A percentile compares a stretch with the other conserved stretches of the same genome.
These are phyloP conservation scores for Carex parvula DNA, from an alignment of 176 grass and related monocot species.

Conservation along the genomic window DNA sequence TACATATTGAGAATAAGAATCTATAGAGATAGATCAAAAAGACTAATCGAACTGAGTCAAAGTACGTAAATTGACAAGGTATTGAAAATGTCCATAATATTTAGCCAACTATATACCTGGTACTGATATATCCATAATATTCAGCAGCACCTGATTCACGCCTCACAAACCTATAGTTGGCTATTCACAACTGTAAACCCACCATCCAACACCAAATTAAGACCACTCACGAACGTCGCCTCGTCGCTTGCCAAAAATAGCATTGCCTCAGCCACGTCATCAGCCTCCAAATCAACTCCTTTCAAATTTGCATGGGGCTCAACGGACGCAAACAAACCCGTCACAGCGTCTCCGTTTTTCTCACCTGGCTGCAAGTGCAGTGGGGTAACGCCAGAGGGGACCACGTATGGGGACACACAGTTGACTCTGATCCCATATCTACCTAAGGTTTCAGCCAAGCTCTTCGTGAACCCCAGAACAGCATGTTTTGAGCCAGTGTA, in stretches of 20 bases:
- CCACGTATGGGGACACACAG: conserved; percentile 61
- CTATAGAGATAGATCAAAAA: no score
- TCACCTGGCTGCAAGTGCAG: conserved; percentile 36
- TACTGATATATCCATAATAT: no score
- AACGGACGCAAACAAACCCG: conserved; percentile 43
- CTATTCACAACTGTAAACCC: conserved; percentile 25
- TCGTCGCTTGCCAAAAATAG: conserved; percentile 76
- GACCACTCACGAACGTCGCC: conserved; percentile 56
- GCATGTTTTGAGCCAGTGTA: conserved; percentile 77
- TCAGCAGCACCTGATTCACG: no score
- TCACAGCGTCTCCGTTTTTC: conserved; percentile 32
- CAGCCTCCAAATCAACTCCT: conserved; percentile 32
- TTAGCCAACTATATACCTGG: no score
- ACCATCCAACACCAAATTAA: conserved; percentile 61
- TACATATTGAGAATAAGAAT: no score
- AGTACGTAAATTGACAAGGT: no score
- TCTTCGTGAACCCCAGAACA: conserved; percentile 69
- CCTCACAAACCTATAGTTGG: no score
- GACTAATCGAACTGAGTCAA: no score
- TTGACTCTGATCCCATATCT: conserved; percentile 78
- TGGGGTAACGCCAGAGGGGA: conserved; percentile 55
- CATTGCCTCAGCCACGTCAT: conserved; percentile 60
- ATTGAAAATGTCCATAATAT: no score
- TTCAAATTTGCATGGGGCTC: conserved; percentile 58
- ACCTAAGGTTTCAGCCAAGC: conserved; percentile 53